Evolutionary conservation across 2,329 filamentous ascomycete species (phyloP).

Genomic region (Calonectria ilicicola): DNA sequence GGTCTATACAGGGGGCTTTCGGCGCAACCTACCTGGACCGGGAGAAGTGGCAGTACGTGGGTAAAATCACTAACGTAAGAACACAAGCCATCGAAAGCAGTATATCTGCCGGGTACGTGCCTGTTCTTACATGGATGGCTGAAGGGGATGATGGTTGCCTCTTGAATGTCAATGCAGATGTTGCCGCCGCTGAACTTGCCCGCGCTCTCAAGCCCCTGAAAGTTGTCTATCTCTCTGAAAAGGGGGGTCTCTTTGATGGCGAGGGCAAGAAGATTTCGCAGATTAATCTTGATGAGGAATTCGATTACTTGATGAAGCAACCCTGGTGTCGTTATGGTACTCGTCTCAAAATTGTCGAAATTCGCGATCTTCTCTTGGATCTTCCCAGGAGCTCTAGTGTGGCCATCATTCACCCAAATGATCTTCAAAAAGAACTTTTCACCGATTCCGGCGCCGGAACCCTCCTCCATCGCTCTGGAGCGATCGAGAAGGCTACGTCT

Average conservation of each 20-base stretch:
- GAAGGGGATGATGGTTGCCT: constrained; percentile 92
- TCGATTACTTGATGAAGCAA: constrained; percentile 90
- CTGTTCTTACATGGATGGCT: constrained; percentile 95
- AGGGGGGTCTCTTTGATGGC: constrained; percentile 94
- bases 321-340: constrained; percentile 97
- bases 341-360: constrained; percentile 96
- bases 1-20: constrained; percentile 92
- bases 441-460: constrained; percentile 97
- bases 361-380: constrained; percentile 92
- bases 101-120: constrained; percentile 93
- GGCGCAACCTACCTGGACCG: constrained; percentile 95
- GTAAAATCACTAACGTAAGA: constrained; percentile 94
- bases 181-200: constrained; percentile 93
- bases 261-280: constrained; percentile 93
- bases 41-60: constrained; percentile 95
- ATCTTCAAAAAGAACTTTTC: constrained; percentile 96
- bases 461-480: constrained; percentile 83
- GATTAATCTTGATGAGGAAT: constrained; percentile 98
- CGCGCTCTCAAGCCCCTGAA: constrained; percentile 91
- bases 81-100: no score
- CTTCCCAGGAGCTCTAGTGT: constrained; percentile 95
- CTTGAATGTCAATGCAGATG: constrained; percentile 97
- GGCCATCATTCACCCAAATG: constrained; percentile 95
- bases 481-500: no score
- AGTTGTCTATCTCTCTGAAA: constrained; percentile 97